Conservation (phyloP, 169 alveolate species). For the Toxoplasma gondii region DNA sequence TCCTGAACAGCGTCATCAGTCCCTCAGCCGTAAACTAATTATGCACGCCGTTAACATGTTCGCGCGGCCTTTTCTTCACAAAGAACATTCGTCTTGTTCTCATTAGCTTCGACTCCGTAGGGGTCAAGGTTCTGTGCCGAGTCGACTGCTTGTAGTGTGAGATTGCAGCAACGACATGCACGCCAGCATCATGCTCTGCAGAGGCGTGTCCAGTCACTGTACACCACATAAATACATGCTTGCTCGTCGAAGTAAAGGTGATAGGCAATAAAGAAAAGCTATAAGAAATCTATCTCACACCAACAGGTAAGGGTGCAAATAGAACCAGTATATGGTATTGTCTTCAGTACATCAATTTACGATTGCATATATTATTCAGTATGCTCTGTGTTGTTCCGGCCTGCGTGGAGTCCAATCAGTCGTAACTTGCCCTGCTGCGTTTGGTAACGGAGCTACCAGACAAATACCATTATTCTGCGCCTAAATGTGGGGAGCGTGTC, state of each 20-base stretch:
- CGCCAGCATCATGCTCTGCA: too few species aligned
- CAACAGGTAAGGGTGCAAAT: too few species aligned
- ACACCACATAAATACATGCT: too few species aligned
- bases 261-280: too few species aligned
- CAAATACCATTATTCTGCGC: too few species aligned
- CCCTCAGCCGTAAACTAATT: neutral
- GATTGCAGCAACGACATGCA: too few species aligned
- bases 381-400: neutral
- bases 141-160: neutral
- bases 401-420: neutral
- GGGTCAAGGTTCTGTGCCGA: neutral
- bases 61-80: neutral
- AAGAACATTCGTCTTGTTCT: too few species aligned
- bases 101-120: neutral
- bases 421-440: too few species aligned
- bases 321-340: neutral
- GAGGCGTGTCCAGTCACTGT: too few species aligned
- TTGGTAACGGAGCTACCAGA: too few species aligned
- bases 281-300: too few species aligned
- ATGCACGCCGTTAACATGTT: neutral
- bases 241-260: neutral
- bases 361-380: neutral
- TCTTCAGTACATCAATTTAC: neutral
- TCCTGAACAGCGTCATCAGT: slow-evolving; percentile 55
- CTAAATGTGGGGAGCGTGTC: too few species aligned